phyloP scores from a whole-genome alignment of 768 basidiomycete genomes.

The Dictyophora rubrovolvata region DNA sequence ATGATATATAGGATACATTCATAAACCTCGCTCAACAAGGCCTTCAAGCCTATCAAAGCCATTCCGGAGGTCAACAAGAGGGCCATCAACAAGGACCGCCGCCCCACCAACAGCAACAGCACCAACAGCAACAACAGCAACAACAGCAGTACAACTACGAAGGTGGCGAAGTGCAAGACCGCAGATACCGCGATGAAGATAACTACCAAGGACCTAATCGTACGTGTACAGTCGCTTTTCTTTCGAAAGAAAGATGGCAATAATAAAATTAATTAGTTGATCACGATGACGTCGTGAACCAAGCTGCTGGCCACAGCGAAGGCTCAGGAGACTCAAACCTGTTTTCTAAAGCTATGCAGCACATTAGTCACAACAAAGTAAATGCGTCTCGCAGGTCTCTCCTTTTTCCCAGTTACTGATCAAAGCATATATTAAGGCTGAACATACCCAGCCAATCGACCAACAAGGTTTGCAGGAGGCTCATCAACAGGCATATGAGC shows the following conservation, averaged over 20 bases:
- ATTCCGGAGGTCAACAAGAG: constrained; percentile 25
- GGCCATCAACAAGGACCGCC: constrained; percentile 27
- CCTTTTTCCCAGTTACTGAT: constrained; percentile 1
- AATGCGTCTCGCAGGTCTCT: constrained; percentile 5
- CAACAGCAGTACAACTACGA: constrained; percentile 15
- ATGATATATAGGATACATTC: constrained; percentile 43
- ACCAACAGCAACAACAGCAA: constrained; percentile 18
- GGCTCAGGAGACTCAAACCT: constrained; percentile 43
- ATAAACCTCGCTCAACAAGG: constrained; percentile 65
- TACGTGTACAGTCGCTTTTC: constrained; percentile 7
- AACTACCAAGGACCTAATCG: constrained; percentile 7
- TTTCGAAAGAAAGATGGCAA: constrained; percentile 10
- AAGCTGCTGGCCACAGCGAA: constrained; percentile 40
- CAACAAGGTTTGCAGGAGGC: constrained; percentile 52
- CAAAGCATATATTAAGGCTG: constrained; percentile 24
- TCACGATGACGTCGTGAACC: constrained; percentile 47
- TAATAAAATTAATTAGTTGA: constrained; percentile 36
- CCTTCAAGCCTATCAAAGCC: constrained; percentile 42
- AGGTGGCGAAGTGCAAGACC: constrained; percentile 17
- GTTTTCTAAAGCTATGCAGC: constrained; percentile 45
- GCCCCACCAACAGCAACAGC: constrained; percentile 27
- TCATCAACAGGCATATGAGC: constrained; percentile 52
- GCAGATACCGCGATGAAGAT: constrained; percentile 1
- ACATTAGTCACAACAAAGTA: constrained; percentile 45
- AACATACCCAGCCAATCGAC: constrained; percentile 52